Conservation (phyloP, 2,329 filamentous ascomycete species). For the Bertia moriformis region DNA sequence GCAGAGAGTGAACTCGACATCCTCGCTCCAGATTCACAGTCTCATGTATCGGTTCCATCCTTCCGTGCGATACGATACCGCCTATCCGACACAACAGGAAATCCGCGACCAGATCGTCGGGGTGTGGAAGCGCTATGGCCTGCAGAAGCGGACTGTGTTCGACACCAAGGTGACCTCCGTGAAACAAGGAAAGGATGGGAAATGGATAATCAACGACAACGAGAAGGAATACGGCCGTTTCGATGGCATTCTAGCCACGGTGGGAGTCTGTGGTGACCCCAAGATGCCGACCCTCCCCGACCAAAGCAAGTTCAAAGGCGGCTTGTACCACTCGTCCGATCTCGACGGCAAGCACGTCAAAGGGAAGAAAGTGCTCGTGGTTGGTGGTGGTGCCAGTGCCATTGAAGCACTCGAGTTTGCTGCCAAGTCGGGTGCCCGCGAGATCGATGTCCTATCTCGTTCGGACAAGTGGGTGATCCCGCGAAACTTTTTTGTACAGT, state of each 20-base stretch:
- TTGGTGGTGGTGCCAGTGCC: slow-evolving; percentile 68
- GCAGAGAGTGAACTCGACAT: slow-evolving; percentile 67
- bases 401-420: slow-evolving; percentile 75
- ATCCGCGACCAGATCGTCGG: slow-evolving; percentile 59
- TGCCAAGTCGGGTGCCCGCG: slow-evolving; percentile 45
- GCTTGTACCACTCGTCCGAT: slow-evolving; percentile 61
- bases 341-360: slow-evolving; percentile 50
- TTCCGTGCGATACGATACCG: slow-evolving; percentile 56
- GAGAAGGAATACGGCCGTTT: slow-evolving; percentile 47
- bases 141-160: slow-evolving; percentile 60
- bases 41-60: slow-evolving; percentile 83
- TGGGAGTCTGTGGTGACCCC: slow-evolving; percentile 68
- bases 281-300: slow-evolving; percentile 59
- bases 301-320: slow-evolving; percentile 58
- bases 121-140: slow-evolving; percentile 62
- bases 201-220: slow-evolving; percentile 66
- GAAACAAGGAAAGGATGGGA: slow-evolving; percentile 50
- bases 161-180: slow-evolving; percentile 54
- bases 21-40: slow-evolving; percentile 69
- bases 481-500: slow-evolving; percentile 60
- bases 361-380: slow-evolving; percentile 61
- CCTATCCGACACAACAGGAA: slow-evolving; percentile 66
- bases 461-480: slow-evolving; percentile 83
- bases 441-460: slow-evolving; percentile 60
- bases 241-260: slow-evolving; percentile 63